Evolutionary conservation across 2,329 filamentous ascomycete genomes (phyloP).

Genomic region (Sporothrix dimorphospora): DNA sequence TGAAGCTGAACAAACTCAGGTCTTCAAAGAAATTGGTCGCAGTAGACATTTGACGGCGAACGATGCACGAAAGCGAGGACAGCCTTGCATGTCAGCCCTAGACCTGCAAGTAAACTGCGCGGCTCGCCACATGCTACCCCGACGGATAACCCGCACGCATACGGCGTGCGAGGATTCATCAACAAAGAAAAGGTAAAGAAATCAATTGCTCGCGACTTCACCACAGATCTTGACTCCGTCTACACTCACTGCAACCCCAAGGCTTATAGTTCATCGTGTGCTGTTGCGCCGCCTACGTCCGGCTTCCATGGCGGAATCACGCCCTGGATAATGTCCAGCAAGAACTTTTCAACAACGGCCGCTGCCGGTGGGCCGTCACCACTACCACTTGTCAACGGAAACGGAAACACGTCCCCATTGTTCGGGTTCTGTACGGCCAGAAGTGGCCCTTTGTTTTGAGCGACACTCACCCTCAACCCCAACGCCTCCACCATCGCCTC

Average conservation of each 20-base stretch:
- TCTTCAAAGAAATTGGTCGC: too few relatives aligned
- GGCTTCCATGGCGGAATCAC: conserved; percentile 45
- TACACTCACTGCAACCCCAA: not conserved
- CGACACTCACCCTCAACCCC: conserved; percentile 36
- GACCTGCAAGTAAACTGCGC: not conserved
- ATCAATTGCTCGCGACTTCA: not conserved
- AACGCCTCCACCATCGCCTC: conserved; percentile 49
- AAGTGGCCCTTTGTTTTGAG: conserved; percentile 31
- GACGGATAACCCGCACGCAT: not conserved
- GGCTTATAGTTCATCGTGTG: conserved; percentile 29
- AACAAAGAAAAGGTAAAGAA: not conserved
- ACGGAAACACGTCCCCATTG: conserved; percentile 51
- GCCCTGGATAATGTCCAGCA: conserved; percentile 50
- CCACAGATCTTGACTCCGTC: not conserved
- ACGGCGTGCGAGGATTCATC: not conserved
- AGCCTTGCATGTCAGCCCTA: not conserved
- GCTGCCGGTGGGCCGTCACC: conserved; percentile 37
- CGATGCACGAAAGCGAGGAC: not conserved
- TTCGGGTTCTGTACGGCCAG: conserved; percentile 51
- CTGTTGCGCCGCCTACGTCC: too few relatives aligned
- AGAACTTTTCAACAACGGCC: conserved; percentile 47
- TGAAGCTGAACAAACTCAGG: too few relatives aligned
- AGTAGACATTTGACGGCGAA: too few relatives aligned
- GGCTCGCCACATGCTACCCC: not conserved
- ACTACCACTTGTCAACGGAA: conserved; percentile 33